These are phyloP conservation scores for Rhizoclosmatium sp. DNA, from an alignment of 192 early-diverging fungal genomes.

Conservation along the genomic window DNA sequence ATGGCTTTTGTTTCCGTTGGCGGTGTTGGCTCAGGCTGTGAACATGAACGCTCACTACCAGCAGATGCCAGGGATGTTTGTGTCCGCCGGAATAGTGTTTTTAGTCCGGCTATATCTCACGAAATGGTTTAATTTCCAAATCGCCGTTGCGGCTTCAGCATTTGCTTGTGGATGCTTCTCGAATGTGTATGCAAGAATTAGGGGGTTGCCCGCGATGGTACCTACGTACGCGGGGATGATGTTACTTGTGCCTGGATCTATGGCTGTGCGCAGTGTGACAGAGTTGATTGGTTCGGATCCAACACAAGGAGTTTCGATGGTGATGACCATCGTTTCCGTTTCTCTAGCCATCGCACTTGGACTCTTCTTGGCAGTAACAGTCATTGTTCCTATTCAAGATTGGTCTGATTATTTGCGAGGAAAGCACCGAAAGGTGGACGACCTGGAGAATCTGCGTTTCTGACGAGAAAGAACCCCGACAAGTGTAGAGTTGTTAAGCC, in stretches of 20 bases:
- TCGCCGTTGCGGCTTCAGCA: conserved; percentile 1
- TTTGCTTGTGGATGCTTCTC: conserved; percentile 36
- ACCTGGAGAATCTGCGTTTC: conserved; percentile 7
- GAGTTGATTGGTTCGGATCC: conserved; percentile 15
- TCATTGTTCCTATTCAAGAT: conserved; percentile 4
- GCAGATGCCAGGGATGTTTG: conserved; percentile 11
- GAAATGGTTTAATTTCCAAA: background rate
- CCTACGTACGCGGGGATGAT: conserved; percentile 83
- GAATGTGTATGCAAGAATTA: conserved; percentile 79
- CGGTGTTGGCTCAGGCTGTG: background rate
- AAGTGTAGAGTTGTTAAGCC: no score
- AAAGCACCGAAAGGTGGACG: conserved; percentile 7
- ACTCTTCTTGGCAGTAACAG: background rate
- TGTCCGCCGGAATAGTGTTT: background rate
- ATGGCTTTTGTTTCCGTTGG: conserved; percentile 7
- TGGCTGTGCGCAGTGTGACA: conserved; percentile 11
- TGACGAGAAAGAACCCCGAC: background rate
- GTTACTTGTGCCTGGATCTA: conserved; percentile 78
- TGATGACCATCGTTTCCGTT: background rate
- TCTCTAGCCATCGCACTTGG: conserved; percentile 3
- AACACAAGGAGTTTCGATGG: conserved; percentile 5
- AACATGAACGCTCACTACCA: background rate
- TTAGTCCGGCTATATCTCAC: background rate
- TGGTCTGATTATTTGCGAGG: background rate
- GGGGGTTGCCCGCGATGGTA: conserved; percentile 76